phyloP scores from a whole-genome alignment of 2,329 filamentous ascomycete genomes.

The Talaromyces pinophilus region DNA sequence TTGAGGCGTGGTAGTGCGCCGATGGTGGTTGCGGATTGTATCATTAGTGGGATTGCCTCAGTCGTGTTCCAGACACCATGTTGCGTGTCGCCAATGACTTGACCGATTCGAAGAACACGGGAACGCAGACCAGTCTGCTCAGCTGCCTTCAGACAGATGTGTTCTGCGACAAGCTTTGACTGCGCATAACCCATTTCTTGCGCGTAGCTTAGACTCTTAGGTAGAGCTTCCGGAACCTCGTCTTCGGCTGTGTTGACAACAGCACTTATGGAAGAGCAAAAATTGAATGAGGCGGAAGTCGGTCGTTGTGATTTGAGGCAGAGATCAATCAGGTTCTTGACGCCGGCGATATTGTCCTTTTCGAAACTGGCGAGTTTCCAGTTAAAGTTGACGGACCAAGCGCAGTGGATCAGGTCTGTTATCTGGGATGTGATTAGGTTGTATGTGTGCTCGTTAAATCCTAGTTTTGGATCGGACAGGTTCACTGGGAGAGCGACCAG shows the following conservation, averaged over 20 bases:
- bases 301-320: slow-evolving; percentile 35
- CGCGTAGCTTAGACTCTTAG: slow-evolving; percentile 40
- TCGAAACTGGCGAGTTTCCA: slow-evolving; percentile 58
- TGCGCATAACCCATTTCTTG: slow-evolving; percentile 49
- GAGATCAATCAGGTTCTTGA: slow-evolving; percentile 47
- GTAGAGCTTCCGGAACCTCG: slow-evolving; percentile 39
- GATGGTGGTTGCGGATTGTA: slow-evolving; percentile 49
- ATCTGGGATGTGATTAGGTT: slow-evolving; percentile 1
- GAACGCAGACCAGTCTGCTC: slow-evolving; percentile 35
- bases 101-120: slow-evolving; percentile 52
- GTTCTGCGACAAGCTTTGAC: slow-evolving; percentile 47
- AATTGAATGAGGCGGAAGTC: slow-evolving; percentile 48
- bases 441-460: slow-evolving; percentile 40
- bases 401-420: slow-evolving; percentile 57
- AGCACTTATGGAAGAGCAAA: slow-evolving; percentile 55
- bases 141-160: slow-evolving; percentile 41
- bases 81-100: slow-evolving; percentile 53
- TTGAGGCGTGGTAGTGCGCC: slow-evolving; percentile 50
- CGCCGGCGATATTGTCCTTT: slow-evolving; percentile 53
- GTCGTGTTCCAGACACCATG: slow-evolving; percentile 55
- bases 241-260: slow-evolving; percentile 39
- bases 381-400: slow-evolving; percentile 67
- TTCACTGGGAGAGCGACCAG: slow-evolving; percentile 52
- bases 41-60: slow-evolving; percentile 56
- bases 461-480: slow-evolving; percentile 52